Conservation (phyloP, 148 eudicot genomes). For the Rhododendron ferrugineum region DNA sequence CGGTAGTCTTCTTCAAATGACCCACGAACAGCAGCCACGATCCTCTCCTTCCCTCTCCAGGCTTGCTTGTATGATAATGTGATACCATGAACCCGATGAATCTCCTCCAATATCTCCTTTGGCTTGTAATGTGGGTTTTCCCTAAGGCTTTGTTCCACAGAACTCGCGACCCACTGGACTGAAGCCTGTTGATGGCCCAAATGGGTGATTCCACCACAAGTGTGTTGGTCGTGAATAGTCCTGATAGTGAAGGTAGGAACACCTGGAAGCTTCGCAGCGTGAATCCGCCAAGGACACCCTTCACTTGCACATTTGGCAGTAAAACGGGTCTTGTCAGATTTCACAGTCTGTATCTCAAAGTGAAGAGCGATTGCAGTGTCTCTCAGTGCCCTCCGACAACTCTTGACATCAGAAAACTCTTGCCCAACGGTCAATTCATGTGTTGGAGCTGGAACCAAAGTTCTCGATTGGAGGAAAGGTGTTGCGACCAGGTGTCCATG, state of each 20-base stretch:
- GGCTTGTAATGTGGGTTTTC: constrained; percentile 76
- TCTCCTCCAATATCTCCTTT: constrained; percentile 73
- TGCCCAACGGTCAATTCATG: constrained; percentile 58
- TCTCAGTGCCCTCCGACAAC: constrained; percentile 58
- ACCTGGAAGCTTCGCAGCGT: constrained; percentile 75
- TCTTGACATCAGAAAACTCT: constrained; percentile 65
- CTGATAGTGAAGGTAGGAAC: constrained; percentile 66
- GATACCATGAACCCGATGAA: constrained; percentile 67
- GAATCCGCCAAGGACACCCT: constrained; percentile 79
- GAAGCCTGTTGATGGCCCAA: constrained; percentile 87
- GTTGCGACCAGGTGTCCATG: constrained; percentile 19
- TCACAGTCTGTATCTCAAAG: constrained; percentile 67
- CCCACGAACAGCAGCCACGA: constrained; percentile 72
- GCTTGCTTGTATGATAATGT: constrained; percentile 82
- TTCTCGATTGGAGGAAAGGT: constrained; percentile 43
- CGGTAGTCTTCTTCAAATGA: constrained; percentile 74
- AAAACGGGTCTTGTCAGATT: constrained; percentile 73
- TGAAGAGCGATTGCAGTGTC: constrained; percentile 69
- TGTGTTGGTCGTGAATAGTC: constrained; percentile 58
- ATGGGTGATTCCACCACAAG: constrained; percentile 62
- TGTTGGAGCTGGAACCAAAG: constrained; percentile 32
- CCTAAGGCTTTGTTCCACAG: constrained; percentile 53
- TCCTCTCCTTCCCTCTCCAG: constrained; percentile 84
- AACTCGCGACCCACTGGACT: constrained; percentile 70
- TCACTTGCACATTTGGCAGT: constrained; percentile 74